Conservation (phyloP, 306 rosid species). For the Cicer yamashitae region DNA sequence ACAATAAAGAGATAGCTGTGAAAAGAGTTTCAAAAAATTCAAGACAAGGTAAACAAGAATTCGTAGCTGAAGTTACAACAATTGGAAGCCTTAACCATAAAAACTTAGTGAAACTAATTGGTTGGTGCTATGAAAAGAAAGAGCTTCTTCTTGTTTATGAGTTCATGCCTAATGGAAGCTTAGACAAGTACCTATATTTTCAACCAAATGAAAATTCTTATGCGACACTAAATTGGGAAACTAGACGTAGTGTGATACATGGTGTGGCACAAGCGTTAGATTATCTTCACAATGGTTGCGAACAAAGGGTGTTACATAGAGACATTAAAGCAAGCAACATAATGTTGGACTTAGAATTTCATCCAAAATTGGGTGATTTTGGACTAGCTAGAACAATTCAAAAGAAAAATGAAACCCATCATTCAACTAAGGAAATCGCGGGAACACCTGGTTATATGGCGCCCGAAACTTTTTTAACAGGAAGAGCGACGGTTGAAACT, state of each 20-base stretch:
- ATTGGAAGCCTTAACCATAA: constrained; percentile 79
- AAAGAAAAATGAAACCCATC: constrained; percentile 63
- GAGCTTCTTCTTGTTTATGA: constrained; percentile 87
- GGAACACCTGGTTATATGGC: constrained; percentile 94
- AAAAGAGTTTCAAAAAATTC: constrained; percentile 73
- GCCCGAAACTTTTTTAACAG: constrained; percentile 68
- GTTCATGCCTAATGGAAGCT: constrained; percentile 81
- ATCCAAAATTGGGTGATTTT: constrained; percentile 72
- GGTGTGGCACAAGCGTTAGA: constrained; percentile 81
- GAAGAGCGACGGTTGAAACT: constrained; percentile 75
- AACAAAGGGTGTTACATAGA: constrained; percentile 70
- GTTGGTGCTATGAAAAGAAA: constrained; percentile 79
- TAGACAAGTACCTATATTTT: constrained; percentile 64
- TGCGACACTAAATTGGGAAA: constrained; percentile 56
- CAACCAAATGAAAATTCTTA: not conserved
- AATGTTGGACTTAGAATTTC: constrained; percentile 68
- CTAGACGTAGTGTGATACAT: constrained; percentile 52
- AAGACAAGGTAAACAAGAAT: constrained; percentile 80
- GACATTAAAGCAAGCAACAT: constrained; percentile 83
- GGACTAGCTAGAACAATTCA: constrained; percentile 74
- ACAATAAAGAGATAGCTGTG: constrained; percentile 63
- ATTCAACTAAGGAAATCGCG: constrained; percentile 73
- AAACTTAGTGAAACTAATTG: constrained; percentile 74
- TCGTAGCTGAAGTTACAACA: constrained; percentile 80
- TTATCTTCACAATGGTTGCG: constrained; percentile 79